A percentile compares a stretch with the other conserved stretches of the same genome.
Conservation (phyloP, 495 filamentous ascomycete genomes). For the Tuber microsphaerosporum region DNA sequence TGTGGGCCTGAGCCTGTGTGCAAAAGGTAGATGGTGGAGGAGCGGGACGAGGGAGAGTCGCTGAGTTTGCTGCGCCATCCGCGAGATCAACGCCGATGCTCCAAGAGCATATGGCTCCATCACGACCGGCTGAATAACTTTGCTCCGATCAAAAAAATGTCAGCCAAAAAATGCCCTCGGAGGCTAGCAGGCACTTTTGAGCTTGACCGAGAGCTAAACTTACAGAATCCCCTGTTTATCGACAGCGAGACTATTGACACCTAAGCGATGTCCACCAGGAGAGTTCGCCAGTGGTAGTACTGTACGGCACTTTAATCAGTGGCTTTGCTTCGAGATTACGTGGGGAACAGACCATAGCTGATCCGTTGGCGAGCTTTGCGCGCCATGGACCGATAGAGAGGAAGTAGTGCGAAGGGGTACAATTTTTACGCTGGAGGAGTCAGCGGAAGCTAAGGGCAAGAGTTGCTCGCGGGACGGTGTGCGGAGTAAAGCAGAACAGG, state of each 20-base stretch:
- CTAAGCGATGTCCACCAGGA: conserved; percentile 81
- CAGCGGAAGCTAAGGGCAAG: not conserved
- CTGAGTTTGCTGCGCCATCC: conserved; percentile 23
- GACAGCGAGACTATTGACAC: conserved; percentile 86
- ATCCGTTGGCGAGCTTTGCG: conserved; percentile 59
- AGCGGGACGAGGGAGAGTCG: conserved; percentile 43
- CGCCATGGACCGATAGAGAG: conserved; percentile 44
- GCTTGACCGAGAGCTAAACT: conserved; percentile 43
- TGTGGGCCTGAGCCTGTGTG: conserved; percentile 90
- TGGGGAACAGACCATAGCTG: conserved; percentile 55
- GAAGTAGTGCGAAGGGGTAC: not conserved
- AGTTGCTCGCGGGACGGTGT: not conserved
- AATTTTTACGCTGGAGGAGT: not conserved
- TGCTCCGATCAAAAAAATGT: conserved; percentile 22
- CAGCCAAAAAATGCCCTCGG: conserved; percentile 3
- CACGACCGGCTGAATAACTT: conserved; percentile 91
- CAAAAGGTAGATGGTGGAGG: conserved; percentile 54
- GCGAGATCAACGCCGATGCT: conserved; percentile 62
- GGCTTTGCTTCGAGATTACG: conserved; percentile 11
- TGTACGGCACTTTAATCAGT: conserved; percentile 42
- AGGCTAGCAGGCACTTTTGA: conserved; percentile 32
- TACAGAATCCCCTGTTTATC: conserved; percentile 83
- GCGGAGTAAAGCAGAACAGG: not conserved
- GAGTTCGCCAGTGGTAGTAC: conserved; percentile 92
- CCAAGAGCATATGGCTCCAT: conserved; percentile 95